Base-by-base conservation (phyloP, 2,329 filamentous ascomycete species). In the Aureobasidium mangrovei region DNA sequence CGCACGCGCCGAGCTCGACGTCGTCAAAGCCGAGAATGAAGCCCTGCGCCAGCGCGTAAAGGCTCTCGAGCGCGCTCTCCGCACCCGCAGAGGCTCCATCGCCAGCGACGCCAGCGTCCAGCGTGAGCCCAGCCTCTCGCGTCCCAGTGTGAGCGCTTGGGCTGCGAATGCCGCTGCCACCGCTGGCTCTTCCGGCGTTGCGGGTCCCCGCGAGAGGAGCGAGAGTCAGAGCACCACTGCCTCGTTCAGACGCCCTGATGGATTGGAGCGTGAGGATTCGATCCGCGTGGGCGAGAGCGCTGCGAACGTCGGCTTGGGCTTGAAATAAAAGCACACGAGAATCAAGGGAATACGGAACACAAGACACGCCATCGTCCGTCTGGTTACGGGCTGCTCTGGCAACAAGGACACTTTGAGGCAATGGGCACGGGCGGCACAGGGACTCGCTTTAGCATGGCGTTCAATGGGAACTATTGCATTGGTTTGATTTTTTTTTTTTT, bases 21-120 rank as follows among this genome's bases (percentile, higher is more conserved):
- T 72, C 49, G 74, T 74, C 35, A 76, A 76, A 65, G 65, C 65
- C 42, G 74, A 77, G 64, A 77, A 77, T 62, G 74, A 76, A 45
- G 58, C 62, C 36, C 61, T 77, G 56, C 72, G 73, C 58, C 69
- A 72, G 59, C 67, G 72, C 53, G 74, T 77, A n/a, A 65, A 72
- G 49, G 70, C 74, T 51, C 59, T 77, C 48, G 74, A 77, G 59
- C 66, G 69, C 29, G 65, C 68, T 56, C 65, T 76, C 55, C 66
- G 61, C 57, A 57, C 55, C 58, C 65, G 65, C 7, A 57, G 67
- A 41, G 62, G 65, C 40, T 41, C 36, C 18, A 28, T 53, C 3
- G 38, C 31, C 9, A 41, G 36, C 4, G 49, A 53, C 1, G 49
- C 41, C 0, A 39, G 26, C 4, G 49, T 35, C 9, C 41, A 53